Percentiles rank a stretch among this genome's conserved stretches.
phyloP scores from a whole-genome alignment of 352 stramenopile species.

The Pythium scleroteichum region DNA sequence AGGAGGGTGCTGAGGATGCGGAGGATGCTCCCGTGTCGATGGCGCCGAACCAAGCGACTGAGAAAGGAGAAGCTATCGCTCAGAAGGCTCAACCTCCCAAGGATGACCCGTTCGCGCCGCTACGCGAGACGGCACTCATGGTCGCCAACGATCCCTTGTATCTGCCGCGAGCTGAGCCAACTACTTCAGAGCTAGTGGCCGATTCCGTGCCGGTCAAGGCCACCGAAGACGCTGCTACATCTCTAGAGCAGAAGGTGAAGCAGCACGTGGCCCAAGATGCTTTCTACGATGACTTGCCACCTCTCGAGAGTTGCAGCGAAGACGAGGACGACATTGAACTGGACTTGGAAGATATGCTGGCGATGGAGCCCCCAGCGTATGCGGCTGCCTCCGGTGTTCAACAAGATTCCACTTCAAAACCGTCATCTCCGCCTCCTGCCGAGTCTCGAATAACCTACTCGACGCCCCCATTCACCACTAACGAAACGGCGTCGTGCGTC shows the following conservation, averaged over 20 bases:
- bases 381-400: background rate
- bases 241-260: slow-evolving; percentile 12
- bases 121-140: slow-evolving; percentile 69
- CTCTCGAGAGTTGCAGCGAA: slow-evolving; percentile 58
- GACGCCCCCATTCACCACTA: slow-evolving; percentile 39
- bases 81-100: background rate
- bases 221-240: too few relatives aligned
- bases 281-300: slow-evolving; percentile 46
- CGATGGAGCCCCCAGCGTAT: background rate
- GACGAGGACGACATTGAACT: slow-evolving; percentile 35
- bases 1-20: slow-evolving; percentile 15
- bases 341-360: slow-evolving; percentile 4
- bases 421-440: background rate
- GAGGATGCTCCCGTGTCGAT: too few relatives aligned
- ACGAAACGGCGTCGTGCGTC: slow-evolving; percentile 44
- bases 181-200: too few relatives aligned
- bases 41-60: slow-evolving; percentile 1
- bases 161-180: too few relatives aligned
- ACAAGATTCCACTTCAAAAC: background rate
- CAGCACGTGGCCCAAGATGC: slow-evolving; percentile 12
- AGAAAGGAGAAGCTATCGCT: too few relatives aligned
- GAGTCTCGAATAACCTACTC: background rate
- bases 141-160: slow-evolving; percentile 64
- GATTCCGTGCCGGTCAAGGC: too few relatives aligned
- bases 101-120: slow-evolving; percentile 55